Conservation (phyloP, 2,329 filamentous ascomycete genomes). For the Fusarium subglutinans region DNA sequence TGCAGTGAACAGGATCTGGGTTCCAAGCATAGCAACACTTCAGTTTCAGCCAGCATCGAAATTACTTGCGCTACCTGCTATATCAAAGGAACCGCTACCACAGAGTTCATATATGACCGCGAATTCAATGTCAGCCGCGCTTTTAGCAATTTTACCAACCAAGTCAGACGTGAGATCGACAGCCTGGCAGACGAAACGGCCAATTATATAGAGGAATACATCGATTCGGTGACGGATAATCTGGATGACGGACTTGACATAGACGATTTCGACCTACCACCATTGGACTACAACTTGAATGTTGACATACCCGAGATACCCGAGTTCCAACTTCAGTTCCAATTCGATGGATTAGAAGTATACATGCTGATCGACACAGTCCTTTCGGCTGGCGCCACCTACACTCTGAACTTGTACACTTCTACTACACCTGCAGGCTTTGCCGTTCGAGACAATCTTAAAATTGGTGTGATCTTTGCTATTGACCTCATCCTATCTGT, state of each 20-base stretch:
- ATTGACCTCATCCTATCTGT: background rate
- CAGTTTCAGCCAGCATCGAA: background rate
- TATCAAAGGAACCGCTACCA: background rate
- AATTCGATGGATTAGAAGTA: background rate
- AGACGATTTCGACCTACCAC: background rate
- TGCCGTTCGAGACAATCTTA: background rate
- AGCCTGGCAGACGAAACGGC: background rate
- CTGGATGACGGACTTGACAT: background rate
- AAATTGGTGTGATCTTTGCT: background rate
- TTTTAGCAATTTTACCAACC: background rate
- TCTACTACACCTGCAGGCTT: background rate
- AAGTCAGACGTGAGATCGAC: background rate
- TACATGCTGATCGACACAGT: background rate
- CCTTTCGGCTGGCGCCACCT: background rate
- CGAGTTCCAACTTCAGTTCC: background rate
- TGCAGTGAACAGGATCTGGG: background rate
- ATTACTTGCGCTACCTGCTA: background rate
- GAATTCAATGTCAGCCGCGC: background rate
- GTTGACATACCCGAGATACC: background rate
- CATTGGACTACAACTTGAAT: background rate
- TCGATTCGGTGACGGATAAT: background rate
- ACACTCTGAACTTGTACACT: background rate
- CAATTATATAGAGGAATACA: background rate
- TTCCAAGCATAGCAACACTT: background rate
- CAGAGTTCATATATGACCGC: background rate